phyloP scores from a whole-genome alignment of 2,329 filamentous ascomycete species.

The Hypocreales sp. region DNA sequence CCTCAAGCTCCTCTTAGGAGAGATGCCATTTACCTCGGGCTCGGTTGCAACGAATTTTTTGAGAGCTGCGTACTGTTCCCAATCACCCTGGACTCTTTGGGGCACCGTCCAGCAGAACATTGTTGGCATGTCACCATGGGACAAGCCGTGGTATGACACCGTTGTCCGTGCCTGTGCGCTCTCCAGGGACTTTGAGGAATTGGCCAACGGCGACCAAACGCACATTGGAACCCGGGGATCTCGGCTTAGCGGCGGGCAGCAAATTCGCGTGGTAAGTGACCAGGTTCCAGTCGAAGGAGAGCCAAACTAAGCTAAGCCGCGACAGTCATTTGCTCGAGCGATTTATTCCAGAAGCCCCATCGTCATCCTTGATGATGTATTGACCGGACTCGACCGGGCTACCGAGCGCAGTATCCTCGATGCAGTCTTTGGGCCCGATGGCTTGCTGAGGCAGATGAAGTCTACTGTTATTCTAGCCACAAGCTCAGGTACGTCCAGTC shows the following conservation, averaged over 20 bases:
- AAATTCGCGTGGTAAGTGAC: constrained; percentile 9
- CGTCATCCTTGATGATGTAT: constrained; percentile 16
- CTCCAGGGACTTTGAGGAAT: constrained; percentile 5
- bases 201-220: constrained; percentile 9
- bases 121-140: constrained; percentile 5
- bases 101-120: constrained; percentile 11
- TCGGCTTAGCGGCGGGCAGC: constrained; percentile 12
- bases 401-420: constrained; percentile 21
- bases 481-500: constrained; percentile 10
- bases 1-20: constrained; percentile 8
- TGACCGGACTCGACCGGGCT: constrained; percentile 18
- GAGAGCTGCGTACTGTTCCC: constrained; percentile 9
- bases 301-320: no score
- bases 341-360: constrained; percentile 9
- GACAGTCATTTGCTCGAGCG: constrained; percentile 11
- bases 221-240: constrained; percentile 9
- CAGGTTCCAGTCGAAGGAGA: no score
- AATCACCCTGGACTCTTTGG: constrained; percentile 10
- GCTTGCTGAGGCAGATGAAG: constrained; percentile 11
- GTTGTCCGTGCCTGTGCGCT: constrained; percentile 8
- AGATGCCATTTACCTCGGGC: constrained; percentile 6
- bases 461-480: constrained; percentile 13
- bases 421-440: constrained; percentile 16
- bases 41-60: constrained; percentile 2
- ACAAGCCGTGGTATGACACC: constrained; percentile 8